Evolutionary conservation across 345 rosid genomes (phyloP), one percentile per base, ranked within the genome.

Genomic region (Rhizophora mangle): DNA sequence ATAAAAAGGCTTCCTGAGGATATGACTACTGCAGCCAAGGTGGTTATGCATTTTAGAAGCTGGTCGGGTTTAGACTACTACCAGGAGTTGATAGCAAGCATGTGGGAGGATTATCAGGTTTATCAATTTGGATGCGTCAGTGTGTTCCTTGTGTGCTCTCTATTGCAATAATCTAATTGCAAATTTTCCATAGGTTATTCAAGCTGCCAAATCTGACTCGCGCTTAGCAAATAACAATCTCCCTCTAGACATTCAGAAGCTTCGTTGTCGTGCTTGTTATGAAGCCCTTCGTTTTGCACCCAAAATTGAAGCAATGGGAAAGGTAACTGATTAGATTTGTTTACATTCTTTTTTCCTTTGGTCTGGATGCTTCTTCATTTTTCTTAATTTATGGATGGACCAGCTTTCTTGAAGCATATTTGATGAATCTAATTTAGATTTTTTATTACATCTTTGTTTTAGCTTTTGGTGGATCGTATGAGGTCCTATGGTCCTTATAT

Each of bases 51-150:
- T 81, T 89, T 89, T 74, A 87, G 76, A 84, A 94, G 98, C 80
- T 89, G 94, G 85, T 94, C 98, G 74, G 88, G 93, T 60, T 75
- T 88, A 86, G 87, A 85, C 70, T 89, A 94, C 75, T 91, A 94
- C 81, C 82, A 81, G 74, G 78, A 79, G 30, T 93, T 84, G 78
- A 90, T 93, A 80, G 88, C 85, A 54, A 83, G 83, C 79, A 65
- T 90, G 90, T 93, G 96, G 96, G 82, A 74, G 13, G 88, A 89
- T 69, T 89, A 87, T 74, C 69, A 83, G 86, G 98, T 89, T 60
- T 53, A 65, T 61, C 65, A 56, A 58, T 73, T 26, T 21, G 61
- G 7, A 52, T 54, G 49, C 26, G 60, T 31, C 53, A 9, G 39
- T 67, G 19, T 30, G 22, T 66, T 68, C 60, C 5, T 32, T 27